Evolutionary conservation across 257 asterid genomes (phyloP).

Genomic region (Primulina huaijiensis): DNA sequence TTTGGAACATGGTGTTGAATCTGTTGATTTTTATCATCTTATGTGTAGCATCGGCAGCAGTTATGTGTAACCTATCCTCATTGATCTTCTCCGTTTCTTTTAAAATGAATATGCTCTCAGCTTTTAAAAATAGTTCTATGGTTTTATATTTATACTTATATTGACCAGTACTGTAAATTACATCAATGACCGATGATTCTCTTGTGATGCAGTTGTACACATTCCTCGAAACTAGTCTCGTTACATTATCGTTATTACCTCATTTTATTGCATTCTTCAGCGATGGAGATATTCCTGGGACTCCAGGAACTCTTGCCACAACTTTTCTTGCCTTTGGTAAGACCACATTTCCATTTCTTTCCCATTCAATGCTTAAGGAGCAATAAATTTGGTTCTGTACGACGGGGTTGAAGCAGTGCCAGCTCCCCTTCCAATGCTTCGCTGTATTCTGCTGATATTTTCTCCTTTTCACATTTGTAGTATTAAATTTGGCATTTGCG

Average conservation of each 20-base stretch:
- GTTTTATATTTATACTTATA: too few species aligned
- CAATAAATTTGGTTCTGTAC: too few species aligned
- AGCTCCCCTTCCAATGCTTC: background rate
- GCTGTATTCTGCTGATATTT: constrained; percentile 16
- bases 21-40: background rate
- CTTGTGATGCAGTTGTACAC: constrained; percentile 37
- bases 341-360: background rate
- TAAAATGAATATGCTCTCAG: background rate
- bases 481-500: constrained; percentile 69
- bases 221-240: constrained; percentile 60
- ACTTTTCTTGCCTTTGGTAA: constrained; percentile 62
- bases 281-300: constrained; percentile 62
- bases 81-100: background rate
- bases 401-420: background rate
- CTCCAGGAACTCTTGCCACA: constrained; percentile 62
- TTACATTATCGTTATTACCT: constrained; percentile 48
- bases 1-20: background rate
- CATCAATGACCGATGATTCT: background rate
- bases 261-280: constrained; percentile 60
- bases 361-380: background rate
- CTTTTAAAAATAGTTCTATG: background rate
- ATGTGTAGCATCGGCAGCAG: background rate
- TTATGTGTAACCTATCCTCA: background rate
- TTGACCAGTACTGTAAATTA: constrained; percentile 1
- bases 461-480: constrained; percentile 31